Percentiles rank a stretch among this genome's conserved stretches.
Evolutionary conservation across 1,284 basidiomycete species (phyloP).

Genomic region (Ganoderma lucidum): DNA sequence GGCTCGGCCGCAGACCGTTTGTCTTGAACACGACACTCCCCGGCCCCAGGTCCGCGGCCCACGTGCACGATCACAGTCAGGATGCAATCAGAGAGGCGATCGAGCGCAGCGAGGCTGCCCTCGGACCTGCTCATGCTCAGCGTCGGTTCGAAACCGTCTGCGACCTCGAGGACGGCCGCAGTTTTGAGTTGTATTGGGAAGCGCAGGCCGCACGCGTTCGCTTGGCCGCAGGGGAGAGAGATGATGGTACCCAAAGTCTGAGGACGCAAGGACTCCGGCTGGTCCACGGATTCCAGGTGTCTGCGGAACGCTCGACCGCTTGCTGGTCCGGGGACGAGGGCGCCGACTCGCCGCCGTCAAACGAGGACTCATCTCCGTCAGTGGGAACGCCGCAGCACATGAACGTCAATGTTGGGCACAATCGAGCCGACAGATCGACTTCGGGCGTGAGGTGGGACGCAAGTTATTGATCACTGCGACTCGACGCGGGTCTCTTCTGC

Average conservation of each 20-base stretch:
- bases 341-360: conserved; percentile 21
- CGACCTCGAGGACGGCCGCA: conserved; percentile 39
- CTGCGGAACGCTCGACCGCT: conserved; percentile 56
- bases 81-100: conserved; percentile 40
- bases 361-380: conserved; percentile 26
- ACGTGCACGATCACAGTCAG: conserved; percentile 28
- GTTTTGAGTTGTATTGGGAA: conserved; percentile 49
- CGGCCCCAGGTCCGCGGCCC: conserved; percentile 30
- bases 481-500: conserved; percentile 20
- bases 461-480: conserved; percentile 21
- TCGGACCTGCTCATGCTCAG: conserved; percentile 26
- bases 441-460: conserved; percentile 12
- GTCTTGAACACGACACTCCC: conserved; percentile 42
- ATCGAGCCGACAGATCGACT: conserved; percentile 18
- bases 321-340: conserved; percentile 42
- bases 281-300: conserved; percentile 47
- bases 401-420: conserved; percentile 14
- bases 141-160: conserved; percentile 31
- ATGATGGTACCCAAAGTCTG: not conserved
- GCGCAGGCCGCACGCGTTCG: conserved; percentile 46
- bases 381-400: conserved; percentile 31
- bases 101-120: conserved; percentile 36
- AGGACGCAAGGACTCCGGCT: conserved; percentile 29
- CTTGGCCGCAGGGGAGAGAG: conserved; percentile 30
- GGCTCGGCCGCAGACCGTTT: conserved; percentile 34